A percentile compares a stretch with the other conserved stretches of the same genome.
Evolutionary conservation across 306 rosid species (phyloP).

Genomic region (Cucumis melo): DNA sequence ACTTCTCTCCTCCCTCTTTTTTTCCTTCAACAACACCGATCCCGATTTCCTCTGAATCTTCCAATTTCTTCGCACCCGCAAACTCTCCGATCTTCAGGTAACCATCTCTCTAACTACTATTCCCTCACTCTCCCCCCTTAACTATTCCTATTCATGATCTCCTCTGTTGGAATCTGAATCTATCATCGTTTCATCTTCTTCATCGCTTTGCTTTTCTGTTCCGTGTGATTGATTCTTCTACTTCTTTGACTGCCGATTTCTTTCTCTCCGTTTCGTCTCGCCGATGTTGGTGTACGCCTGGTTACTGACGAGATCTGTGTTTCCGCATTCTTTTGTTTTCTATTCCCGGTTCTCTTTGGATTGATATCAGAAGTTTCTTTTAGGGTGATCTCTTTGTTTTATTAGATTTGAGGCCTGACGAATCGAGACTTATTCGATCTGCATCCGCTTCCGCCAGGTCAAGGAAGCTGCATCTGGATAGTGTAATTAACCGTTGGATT

Average conservation of each 20-base stretch:
- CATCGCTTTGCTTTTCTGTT: background rate
- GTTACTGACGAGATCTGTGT: background rate
- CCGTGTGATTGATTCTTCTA: background rate
- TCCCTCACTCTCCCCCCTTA: background rate
- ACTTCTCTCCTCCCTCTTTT: background rate
- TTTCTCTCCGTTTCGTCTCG: too few relatives aligned
- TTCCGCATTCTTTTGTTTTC: background rate
- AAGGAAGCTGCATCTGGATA: background rate
- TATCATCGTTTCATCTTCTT: background rate
- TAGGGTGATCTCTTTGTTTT: background rate
- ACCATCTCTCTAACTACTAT: background rate
- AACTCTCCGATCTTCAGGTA: background rate
- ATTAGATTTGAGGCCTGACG: background rate
- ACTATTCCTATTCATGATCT: background rate
- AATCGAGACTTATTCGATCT: background rate
- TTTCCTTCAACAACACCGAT: background rate
- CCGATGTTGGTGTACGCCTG: background rate
- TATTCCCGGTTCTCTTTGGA: background rate
- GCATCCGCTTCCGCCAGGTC: background rate
- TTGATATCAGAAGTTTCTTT: background rate
- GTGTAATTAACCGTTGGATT: background rate
- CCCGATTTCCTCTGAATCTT: background rate
- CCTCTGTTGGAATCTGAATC: background rate
- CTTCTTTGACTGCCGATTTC: background rate
- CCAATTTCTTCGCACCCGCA: background rate